A percentile compares a stretch with the other conserved stretches of the same genome.
Conservation (phyloP, 2,329 filamentous ascomycete genomes). For the Cladophialophora exuberans region DNA sequence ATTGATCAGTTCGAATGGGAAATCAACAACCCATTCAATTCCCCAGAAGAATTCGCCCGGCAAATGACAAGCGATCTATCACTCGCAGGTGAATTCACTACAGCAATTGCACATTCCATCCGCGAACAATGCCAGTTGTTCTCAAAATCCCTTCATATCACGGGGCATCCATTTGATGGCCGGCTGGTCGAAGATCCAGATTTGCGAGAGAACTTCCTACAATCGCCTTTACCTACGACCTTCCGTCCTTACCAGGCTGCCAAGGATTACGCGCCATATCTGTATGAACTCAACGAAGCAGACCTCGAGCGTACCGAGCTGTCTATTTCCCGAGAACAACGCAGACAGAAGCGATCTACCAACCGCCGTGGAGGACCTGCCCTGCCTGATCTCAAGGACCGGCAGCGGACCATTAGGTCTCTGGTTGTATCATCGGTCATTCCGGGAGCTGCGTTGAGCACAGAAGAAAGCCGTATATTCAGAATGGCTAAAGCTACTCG, state of each 20-base stretch:
- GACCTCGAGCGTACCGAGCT: slow-evolving; percentile 90
- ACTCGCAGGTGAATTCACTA: slow-evolving; percentile 92
- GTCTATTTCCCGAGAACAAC: slow-evolving; percentile 89
- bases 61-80: slow-evolving; percentile 89
- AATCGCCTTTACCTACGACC: slow-evolving; percentile 77
- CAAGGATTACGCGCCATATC: slow-evolving; percentile 89
- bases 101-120: slow-evolving; percentile 96
- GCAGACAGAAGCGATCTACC: slow-evolving; percentile 91
- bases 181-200: slow-evolving; percentile 91
- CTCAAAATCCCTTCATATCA: slow-evolving; percentile 87
- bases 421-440: slow-evolving; percentile 90
- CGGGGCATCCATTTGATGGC: slow-evolving; percentile 93
- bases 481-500: slow-evolving; percentile 70
- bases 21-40: slow-evolving; percentile 92
- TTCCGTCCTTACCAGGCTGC: slow-evolving; percentile 91
- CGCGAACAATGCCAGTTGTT: slow-evolving; percentile 95
- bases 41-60: slow-evolving; percentile 88
- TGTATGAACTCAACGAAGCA: slow-evolving; percentile 90
- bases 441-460: slow-evolving; percentile 76
- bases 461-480: slow-evolving; percentile 86
- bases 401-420: slow-evolving; percentile 89
- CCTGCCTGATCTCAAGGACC: slow-evolving; percentile 93
- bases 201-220: slow-evolving; percentile 80
- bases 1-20: slow-evolving; percentile 99
- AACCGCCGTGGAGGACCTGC: slow-evolving; percentile 91